Conservation (phyloP, 495 filamentous ascomycete genomes). For the Lepidopterella palustris region DNA sequence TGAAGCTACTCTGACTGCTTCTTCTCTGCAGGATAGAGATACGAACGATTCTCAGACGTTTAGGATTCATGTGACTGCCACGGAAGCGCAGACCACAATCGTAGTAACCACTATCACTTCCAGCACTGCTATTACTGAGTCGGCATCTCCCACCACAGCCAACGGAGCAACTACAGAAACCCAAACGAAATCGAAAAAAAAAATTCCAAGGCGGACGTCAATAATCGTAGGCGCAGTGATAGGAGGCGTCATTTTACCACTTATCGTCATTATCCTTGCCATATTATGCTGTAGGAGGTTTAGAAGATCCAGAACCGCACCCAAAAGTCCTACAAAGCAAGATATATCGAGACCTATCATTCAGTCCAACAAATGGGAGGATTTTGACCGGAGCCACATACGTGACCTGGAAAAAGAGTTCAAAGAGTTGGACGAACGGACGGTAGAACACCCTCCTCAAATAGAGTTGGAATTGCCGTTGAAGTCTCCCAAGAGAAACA, state of each 20-base stretch:
- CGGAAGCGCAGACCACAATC: background rate
- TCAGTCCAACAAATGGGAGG: constrained; percentile 10
- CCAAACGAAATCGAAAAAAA: background rate
- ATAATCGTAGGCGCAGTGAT: constrained; percentile 11
- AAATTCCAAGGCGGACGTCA: background rate
- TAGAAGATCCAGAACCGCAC: constrained; percentile 14
- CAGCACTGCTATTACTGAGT: background rate
- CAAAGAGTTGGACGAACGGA: constrained; percentile 6
- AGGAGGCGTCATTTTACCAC: background rate
- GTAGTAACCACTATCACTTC: background rate
- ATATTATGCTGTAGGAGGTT: constrained; percentile 15
- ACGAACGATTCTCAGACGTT: constrained; percentile 27
- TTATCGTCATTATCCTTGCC: constrained; percentile 11
- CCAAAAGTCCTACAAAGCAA: constrained; percentile 18
- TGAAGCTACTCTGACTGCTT: constrained; percentile 23
- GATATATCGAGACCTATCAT: constrained; percentile 31
- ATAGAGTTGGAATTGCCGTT: constrained; percentile 21
- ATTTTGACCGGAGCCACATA: background rate
- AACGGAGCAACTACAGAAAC: background rate
- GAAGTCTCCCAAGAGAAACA: constrained; percentile 1
- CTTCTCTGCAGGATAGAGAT: background rate
- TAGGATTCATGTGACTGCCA: constrained; percentile 10
- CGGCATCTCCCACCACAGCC: background rate
- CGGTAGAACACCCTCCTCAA: constrained; percentile 28
- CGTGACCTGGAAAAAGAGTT: constrained; percentile 31